Base-by-base conservation (phyloP, 73 alveolate genomes). In the Paramecium sexaurelia region DNA sequence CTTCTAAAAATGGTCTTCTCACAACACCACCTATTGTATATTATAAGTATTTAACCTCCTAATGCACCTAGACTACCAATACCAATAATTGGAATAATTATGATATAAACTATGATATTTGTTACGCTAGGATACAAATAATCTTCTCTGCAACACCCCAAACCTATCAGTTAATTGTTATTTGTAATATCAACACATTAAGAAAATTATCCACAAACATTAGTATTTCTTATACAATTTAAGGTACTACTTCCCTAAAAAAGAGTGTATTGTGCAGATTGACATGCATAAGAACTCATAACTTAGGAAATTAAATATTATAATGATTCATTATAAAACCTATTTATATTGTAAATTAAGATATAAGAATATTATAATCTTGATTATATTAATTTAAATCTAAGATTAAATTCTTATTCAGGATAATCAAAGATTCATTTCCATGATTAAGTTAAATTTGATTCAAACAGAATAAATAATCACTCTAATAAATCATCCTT, bases 31-130 rank as follows among this genome's bases (percentile, higher is more conserved):
- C 90, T 78, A 43, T 7, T 22, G 5, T 26, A 5, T 5, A 29
- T 7, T 24, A 9, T 17, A 17, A 41, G 27, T 1, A 51, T 78
- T 24, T 9, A 15, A 78, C 90, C 90, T 78, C 90, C 90, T 78
- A 78, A 78, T 17, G 75, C 90, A 10, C 90, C 90, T 13, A 78
- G 19, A 17, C 43, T 41, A 17, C 90, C 90, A 41, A 78, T 78
- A 8, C 90, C 90, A 1, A 78, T 78, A 1, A 78, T 40, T 17
- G 90, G 90, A 0, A 45, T 26, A 8, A 71, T 35, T 1, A 71
- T 32, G 4, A 71, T 71, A 36, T 35, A 71, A 3, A 32, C 86
- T 3, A 37, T 33, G 2, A 71, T 71, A 20, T 33, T 35, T 6
- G 56, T 19, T 71, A 20, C 66, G 35, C 43, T 71, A 27, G 66